These are phyloP conservation scores for Fraxinus velutina DNA, from an alignment of 305 asterid genomes.

Conservation along the genomic window DNA sequence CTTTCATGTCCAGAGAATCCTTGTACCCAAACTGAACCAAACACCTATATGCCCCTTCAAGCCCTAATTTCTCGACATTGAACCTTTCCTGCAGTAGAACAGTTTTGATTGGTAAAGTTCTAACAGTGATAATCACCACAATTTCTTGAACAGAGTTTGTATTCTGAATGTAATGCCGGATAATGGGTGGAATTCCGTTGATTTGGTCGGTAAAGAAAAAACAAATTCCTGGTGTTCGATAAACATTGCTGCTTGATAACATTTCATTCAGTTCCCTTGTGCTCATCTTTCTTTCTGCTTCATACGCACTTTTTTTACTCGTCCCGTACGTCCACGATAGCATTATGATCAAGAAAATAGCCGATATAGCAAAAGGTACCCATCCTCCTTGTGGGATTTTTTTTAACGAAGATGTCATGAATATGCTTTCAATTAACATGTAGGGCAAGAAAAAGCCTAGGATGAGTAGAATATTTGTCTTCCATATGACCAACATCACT, in stretches of 20 bases:
- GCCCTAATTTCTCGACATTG: constrained; percentile 31
- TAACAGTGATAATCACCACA: constrained; percentile 38
- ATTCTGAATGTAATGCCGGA: constrained; percentile 36
- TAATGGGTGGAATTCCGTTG: constrained; percentile 42
- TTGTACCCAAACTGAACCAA: constrained; percentile 45
- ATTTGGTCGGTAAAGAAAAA: constrained; percentile 39
- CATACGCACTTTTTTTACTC: constrained; percentile 26
- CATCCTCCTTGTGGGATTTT: constrained; percentile 49
- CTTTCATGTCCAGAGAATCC: constrained; percentile 33
- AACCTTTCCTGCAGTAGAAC: constrained; percentile 31
- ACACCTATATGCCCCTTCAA: constrained; percentile 37
- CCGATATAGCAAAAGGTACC: constrained; percentile 40
- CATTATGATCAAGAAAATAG: constrained; percentile 33
- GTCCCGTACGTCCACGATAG: constrained; percentile 43
- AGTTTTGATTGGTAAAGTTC: constrained; percentile 35
- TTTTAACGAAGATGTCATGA: constrained; percentile 38
- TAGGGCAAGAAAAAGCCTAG: constrained; percentile 33
- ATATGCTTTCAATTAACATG: constrained; percentile 25
- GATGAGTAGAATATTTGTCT: constrained; percentile 28
- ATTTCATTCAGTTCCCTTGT: constrained; percentile 25
- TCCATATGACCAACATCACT: constrained; percentile 52
- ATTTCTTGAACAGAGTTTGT: constrained; percentile 36
- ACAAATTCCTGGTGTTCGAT: constrained; percentile 34
- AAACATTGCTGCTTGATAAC: constrained; percentile 18
- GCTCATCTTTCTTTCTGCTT: constrained; percentile 34